Conservation (phyloP, 306 rosid species). For the Delonix regia region DNA sequence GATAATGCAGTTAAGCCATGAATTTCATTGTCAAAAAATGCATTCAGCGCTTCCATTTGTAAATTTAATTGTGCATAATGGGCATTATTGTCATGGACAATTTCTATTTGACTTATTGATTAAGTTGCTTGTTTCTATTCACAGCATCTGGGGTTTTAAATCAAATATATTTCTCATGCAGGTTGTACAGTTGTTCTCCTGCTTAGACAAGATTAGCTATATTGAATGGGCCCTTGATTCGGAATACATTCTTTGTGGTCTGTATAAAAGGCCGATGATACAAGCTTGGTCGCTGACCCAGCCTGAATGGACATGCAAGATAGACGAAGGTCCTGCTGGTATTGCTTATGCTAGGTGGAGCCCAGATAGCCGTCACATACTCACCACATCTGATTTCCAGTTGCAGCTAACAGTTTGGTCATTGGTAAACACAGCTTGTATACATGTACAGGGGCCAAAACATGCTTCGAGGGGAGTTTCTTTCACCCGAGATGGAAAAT, state of each 20-base stretch:
- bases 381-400: slow-evolving; percentile 94
- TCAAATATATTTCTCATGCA: slow-evolving; percentile 42
- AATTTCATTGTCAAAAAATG: slow-evolving; percentile 7
- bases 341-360: slow-evolving; percentile 98
- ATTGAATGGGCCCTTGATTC: slow-evolving; percentile 99
- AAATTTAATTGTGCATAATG: neutral
- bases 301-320: slow-evolving; percentile 99
- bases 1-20: neutral
- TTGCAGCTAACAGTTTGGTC: slow-evolving; percentile 96
- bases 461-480: slow-evolving; percentile 95
- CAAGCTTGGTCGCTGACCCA: slow-evolving; percentile 97
- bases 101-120: slow-evolving; percentile 8
- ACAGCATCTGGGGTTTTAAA: slow-evolving; percentile 32
- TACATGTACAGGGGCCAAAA: slow-evolving; percentile 94
- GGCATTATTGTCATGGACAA: slow-evolving; percentile 3
- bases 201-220: slow-evolving; percentile 98
- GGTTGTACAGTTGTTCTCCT: slow-evolving; percentile 98
- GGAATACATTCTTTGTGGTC: slow-evolving; percentile 96
- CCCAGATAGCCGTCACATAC: slow-evolving; percentile 98
- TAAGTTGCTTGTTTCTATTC: slow-evolving; percentile 23
- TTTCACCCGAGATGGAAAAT: slow-evolving; percentile 88
- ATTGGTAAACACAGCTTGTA: slow-evolving; percentile 88
- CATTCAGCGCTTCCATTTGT: slow-evolving; percentile 5
- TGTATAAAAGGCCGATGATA: slow-evolving; percentile 89
- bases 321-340: slow-evolving; percentile 98